These are phyloP conservation scores for Tilletia caries DNA, from an alignment of 1,284 basidiomycete species.

Conservation along the genomic window DNA sequence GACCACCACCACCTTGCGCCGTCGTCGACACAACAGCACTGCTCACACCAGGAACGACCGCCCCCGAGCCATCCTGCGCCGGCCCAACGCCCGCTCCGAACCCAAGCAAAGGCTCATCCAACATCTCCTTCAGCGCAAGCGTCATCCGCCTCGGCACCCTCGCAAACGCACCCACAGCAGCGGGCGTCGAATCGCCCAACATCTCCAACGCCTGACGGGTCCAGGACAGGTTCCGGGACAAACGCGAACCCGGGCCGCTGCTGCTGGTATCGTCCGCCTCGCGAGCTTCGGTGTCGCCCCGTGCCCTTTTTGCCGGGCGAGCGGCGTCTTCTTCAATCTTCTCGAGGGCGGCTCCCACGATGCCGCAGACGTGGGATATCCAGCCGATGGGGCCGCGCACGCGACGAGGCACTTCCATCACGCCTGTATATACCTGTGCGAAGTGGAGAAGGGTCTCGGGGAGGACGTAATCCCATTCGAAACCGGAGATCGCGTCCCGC, in stretches of 20 bases:
- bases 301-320: background rate
- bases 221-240: background rate
- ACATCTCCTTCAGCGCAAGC: constrained; percentile 20
- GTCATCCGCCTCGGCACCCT: background rate
- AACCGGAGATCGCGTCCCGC: constrained; percentile 2
- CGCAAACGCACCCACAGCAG: background rate
- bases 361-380: constrained; percentile 42
- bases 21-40: too few species aligned
- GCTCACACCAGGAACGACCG: too few species aligned
- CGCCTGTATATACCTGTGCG: constrained; percentile 49
- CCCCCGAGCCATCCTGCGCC: too few species aligned
- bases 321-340: background rate
- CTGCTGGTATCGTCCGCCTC: constrained; percentile 8
- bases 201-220: background rate
- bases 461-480: constrained; percentile 41
- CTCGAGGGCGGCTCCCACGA: constrained; percentile 29
- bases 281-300: constrained; percentile 6
- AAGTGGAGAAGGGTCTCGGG: constrained; percentile 49
- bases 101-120: constrained; percentile 38
- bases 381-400: constrained; percentile 44
- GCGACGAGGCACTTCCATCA: constrained; percentile 40
- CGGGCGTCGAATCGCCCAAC: background rate
- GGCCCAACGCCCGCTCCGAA: background rate
- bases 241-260: background rate
- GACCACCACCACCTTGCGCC: background rate